phyloP scores from a whole-genome alignment of 306 rosid genomes.

The Quercus agrifolia region DNA sequence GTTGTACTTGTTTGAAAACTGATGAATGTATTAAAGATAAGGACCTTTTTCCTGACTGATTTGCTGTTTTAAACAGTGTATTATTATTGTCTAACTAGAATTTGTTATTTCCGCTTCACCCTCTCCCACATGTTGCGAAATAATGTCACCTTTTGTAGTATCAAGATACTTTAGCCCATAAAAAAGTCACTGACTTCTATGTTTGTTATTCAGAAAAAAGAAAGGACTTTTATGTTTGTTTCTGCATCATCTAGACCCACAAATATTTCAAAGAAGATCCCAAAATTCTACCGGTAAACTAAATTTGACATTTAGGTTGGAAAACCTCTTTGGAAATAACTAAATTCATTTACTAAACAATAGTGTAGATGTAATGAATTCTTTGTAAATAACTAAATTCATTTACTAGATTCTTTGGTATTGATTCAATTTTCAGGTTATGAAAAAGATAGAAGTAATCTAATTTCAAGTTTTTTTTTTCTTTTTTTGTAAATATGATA shows the following conservation, averaged over 20 bases:
- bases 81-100: neutral
- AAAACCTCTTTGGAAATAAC: neutral
- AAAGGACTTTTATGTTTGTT: neutral
- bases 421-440: constrained; percentile 1
- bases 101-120: neutral
- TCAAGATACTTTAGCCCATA: neutral
- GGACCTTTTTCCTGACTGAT: neutral
- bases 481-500: too few relatives aligned
- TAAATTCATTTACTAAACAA: neutral
- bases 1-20: neutral
- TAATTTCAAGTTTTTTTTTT: too few relatives aligned
- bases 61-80: too few relatives aligned
- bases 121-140: neutral
- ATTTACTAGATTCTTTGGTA: neutral
- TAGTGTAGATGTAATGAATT: neutral
- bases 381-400: neutral
- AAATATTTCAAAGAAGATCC: neutral
- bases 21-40: neutral
- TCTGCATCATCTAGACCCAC: neutral
- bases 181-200: too few relatives aligned
- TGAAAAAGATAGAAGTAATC: too few relatives aligned
- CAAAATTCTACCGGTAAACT: neutral
- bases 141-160: neutral
- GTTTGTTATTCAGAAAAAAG: too few relatives aligned
- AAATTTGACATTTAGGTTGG: neutral